A percentile compares a stretch with the other conserved stretches of the same genome.
Evolutionary conservation across 768 basidiomycete species (phyloP).

Genomic region (Tephrocybe sp.): DNA sequence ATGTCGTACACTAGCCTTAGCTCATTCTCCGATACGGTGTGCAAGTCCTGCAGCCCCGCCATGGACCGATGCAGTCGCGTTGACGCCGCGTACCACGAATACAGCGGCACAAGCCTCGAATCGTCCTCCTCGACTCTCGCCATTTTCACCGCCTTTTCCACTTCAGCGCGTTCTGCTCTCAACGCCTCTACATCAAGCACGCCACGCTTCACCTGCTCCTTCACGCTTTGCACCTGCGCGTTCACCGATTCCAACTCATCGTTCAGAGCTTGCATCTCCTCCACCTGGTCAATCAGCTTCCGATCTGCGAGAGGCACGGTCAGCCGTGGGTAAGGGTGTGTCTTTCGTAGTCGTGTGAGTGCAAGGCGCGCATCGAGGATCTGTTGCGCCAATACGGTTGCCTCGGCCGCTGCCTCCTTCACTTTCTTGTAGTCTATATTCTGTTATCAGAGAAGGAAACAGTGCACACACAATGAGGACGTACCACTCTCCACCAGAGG

Average conservation of each 20-base stretch:
- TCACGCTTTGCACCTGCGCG: slow-evolving; percentile 49
- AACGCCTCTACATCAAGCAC: slow-evolving; percentile 57
- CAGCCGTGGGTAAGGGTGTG: slow-evolving; percentile 76
- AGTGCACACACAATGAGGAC: neutral
- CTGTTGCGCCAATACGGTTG: slow-evolving; percentile 63
- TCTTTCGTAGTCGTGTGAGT: slow-evolving; percentile 77
- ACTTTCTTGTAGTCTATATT: slow-evolving; percentile 59
- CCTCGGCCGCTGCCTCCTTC: slow-evolving; percentile 50
- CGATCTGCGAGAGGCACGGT: slow-evolving; percentile 76
- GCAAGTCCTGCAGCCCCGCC: slow-evolving; percentile 56
- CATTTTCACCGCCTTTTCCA: slow-evolving; percentile 65
- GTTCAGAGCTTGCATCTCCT: slow-evolving; percentile 74
- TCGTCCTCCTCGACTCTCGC: slow-evolving; percentile 64
- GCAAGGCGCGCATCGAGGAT: slow-evolving; percentile 84
- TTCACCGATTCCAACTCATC: slow-evolving; percentile 61
- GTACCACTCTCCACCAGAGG: slow-evolving; percentile 70
- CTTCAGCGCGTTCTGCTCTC: slow-evolving; percentile 62
- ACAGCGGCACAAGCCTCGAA: slow-evolving; percentile 58
- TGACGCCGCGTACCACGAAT: slow-evolving; percentile 70
- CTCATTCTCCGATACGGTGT: slow-evolving; percentile 73
- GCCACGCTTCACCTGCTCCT: slow-evolving; percentile 59
- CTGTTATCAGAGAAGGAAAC: neutral
- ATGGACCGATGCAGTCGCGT: slow-evolving; percentile 64
- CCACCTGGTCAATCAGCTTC: slow-evolving; percentile 73
- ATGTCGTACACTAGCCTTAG: slow-evolving; percentile 68